phyloP scores from a whole-genome alignment of 768 basidiomycete genomes.

The Fibroporia radiculosa region DNA sequence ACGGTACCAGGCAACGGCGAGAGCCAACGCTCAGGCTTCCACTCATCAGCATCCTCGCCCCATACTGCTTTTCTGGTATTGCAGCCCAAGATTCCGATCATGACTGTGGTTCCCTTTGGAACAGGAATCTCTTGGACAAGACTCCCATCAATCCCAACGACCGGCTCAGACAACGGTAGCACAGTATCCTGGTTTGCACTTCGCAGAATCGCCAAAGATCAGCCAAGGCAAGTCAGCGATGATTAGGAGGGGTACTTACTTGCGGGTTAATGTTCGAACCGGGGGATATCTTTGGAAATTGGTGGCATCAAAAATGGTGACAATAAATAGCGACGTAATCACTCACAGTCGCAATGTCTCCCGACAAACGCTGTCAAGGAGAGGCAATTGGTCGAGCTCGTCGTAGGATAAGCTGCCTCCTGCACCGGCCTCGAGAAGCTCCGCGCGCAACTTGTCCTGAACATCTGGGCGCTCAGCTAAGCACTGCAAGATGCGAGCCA shows the following conservation, averaged over 20 bases:
- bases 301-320: slow-evolving; percentile 14
- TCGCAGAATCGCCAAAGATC: not conserved
- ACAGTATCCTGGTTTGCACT: slow-evolving; percentile 45
- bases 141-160: slow-evolving; percentile 35
- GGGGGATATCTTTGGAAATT: slow-evolving; percentile 5
- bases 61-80: slow-evolving; percentile 29
- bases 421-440: slow-evolving; percentile 3
- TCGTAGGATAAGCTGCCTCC: slow-evolving; percentile 8
- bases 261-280: not conserved
- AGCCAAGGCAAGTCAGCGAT: slow-evolving; percentile 21
- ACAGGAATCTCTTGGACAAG: slow-evolving; percentile 33
- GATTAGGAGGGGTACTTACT: no score
- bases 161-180: slow-evolving; percentile 46
- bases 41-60: slow-evolving; percentile 32
- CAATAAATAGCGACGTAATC: slow-evolving; percentile 13
- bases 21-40: slow-evolving; percentile 17
- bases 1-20: slow-evolving; percentile 9
- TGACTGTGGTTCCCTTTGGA: slow-evolving; percentile 37
- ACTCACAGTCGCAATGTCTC: slow-evolving; percentile 10
- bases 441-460: slow-evolving; percentile 9
- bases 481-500: slow-evolving; percentile 2
- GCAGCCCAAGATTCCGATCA: slow-evolving; percentile 33
- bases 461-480: slow-evolving; percentile 9
- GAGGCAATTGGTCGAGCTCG: slow-evolving; percentile 5
- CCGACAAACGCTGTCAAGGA: slow-evolving; percentile 7